Conservation (phyloP, 1,284 basidiomycete genomes). For the Malassezia vespertilionis region DNA sequence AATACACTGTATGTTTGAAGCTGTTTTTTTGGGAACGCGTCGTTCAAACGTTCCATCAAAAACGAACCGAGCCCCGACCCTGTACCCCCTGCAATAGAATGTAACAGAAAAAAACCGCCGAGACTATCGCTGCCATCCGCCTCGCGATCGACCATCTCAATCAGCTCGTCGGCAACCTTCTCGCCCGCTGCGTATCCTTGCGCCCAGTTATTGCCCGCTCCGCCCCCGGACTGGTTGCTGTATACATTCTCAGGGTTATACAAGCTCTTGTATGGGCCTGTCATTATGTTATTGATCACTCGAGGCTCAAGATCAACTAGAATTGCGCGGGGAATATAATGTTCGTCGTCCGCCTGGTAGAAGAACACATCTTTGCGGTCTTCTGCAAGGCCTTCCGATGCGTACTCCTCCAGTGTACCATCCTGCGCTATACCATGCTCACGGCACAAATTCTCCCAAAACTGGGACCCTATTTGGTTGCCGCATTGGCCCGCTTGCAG, state of each 20-base stretch:
- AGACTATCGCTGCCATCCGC: slow-evolving; percentile 95
- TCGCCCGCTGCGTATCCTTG: slow-evolving; percentile 76
- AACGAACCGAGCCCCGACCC: slow-evolving; percentile 96
- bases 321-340: slow-evolving; percentile 94
- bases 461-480: slow-evolving; percentile 46
- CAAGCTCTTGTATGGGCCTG: slow-evolving; percentile 79
- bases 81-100: slow-evolving; percentile 96
- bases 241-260: slow-evolving; percentile 99
- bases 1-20: slow-evolving; percentile 99
- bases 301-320: slow-evolving; percentile 93
- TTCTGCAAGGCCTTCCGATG: slow-evolving; percentile 35
- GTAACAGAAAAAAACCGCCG: slow-evolving; percentile 97
- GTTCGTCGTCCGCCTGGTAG: slow-evolving; percentile 98
- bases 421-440: slow-evolving; percentile 45
- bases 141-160: slow-evolving; percentile 98
- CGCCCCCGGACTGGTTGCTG: slow-evolving; percentile 85
- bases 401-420: slow-evolving; percentile 44
- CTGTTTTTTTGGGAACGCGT: slow-evolving; percentile 96
- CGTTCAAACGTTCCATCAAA: slow-evolving; percentile 86
- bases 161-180: slow-evolving; percentile 85
- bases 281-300: slow-evolving; percentile 91
- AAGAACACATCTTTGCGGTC: slow-evolving; percentile 99
- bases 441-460: slow-evolving; percentile 46
- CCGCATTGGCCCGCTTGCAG: slow-evolving; percentile 46
- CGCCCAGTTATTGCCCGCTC: slow-evolving; percentile 98